These are phyloP conservation scores for Anthracocystis walkeri DNA, from an alignment of 1,284 basidiomycete genomes.

Conservation along the genomic window DNA sequence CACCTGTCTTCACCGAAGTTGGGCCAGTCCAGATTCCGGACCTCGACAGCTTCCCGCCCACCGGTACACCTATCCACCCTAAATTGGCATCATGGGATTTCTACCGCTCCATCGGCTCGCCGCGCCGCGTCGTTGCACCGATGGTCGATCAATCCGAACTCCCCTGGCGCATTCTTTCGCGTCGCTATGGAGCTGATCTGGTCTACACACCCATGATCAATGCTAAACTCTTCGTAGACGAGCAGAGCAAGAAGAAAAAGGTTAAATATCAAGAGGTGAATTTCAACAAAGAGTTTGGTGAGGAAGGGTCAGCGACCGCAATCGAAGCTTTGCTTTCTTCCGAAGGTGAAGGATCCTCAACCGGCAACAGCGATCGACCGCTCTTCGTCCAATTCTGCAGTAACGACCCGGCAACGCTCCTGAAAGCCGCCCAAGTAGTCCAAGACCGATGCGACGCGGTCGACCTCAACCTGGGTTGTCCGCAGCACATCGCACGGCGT, in stretches of 20 bases:
- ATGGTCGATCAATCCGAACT: slow-evolving; percentile 99
- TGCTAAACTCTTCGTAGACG: slow-evolving; percentile 80
- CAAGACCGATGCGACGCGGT: slow-evolving; percentile 78
- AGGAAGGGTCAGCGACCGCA: slow-evolving; percentile 49
- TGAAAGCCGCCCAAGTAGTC: slow-evolving; percentile 59
- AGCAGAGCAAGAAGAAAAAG: slow-evolving; percentile 46
- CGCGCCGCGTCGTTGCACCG: slow-evolving; percentile 89
- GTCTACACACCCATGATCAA: slow-evolving; percentile 98
- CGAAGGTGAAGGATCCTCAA: slow-evolving; percentile 18
- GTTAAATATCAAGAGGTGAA: slow-evolving; percentile 44
- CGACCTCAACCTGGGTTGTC: slow-evolving; percentile 91
- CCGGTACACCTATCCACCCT: slow-evolving; percentile 55
- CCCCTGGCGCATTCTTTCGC: slow-evolving; percentile 84
- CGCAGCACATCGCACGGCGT: slow-evolving; percentile 90
- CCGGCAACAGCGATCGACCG: slow-evolving; percentile 77
- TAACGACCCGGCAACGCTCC: slow-evolving; percentile 83
- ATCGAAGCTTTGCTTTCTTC: slow-evolving; percentile 11
- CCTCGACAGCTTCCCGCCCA: slow-evolving; percentile 61
- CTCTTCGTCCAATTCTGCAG: slow-evolving; percentile 93
- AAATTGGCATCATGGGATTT: slow-evolving; percentile 86
- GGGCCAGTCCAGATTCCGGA: slow-evolving; percentile 36
- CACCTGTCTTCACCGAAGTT: slow-evolving; percentile 15
- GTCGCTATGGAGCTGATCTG: slow-evolving; percentile 84
- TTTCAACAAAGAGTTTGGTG: slow-evolving; percentile 53
- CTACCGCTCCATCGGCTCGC: slow-evolving; percentile 83